phyloP scores from a whole-genome alignment of 148 eudicot species.

The Amaranthus cruentus region DNA sequence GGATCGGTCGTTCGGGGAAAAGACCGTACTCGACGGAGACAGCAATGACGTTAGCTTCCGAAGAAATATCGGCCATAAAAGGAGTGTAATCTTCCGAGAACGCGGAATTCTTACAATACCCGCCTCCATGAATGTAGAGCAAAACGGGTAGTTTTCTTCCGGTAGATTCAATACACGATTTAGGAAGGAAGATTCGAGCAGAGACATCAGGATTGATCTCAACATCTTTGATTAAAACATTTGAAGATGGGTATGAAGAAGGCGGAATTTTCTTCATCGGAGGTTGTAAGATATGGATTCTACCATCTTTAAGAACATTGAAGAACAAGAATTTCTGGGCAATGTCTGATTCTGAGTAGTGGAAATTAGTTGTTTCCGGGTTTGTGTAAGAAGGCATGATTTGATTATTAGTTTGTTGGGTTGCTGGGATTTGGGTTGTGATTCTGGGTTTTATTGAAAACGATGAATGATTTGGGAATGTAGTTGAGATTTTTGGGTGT shows the following conservation, averaged over 20 bases:
- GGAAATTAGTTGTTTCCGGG: background rate
- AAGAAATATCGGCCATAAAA: constrained; percentile 16
- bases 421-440: background rate
- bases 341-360: constrained; percentile 19
- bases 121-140: constrained; percentile 35
- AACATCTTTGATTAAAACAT: constrained; percentile 18
- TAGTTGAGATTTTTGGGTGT: too few relatives aligned
- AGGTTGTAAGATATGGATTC: constrained; percentile 11
- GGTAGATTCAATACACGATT: background rate
- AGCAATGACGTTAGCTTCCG: constrained; percentile 23
- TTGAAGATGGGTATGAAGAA: constrained; percentile 3
- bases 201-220: constrained; percentile 1
- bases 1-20: constrained; percentile 17
- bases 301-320: constrained; percentile 33
- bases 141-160: constrained; percentile 27
- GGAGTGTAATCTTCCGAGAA: constrained; percentile 15
- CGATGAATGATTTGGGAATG: background rate
- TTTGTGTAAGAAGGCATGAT: constrained; percentile 16
- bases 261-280: constrained; percentile 20
- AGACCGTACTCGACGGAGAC: constrained; percentile 24
- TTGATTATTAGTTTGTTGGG: background rate
- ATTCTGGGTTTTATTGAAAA: background rate
- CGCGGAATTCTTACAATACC: constrained; percentile 26
- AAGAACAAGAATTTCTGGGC: constrained; percentile 20
- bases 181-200: constrained; percentile 23